A percentile compares a stretch with the other conserved stretches of the same genome.
Evolutionary conservation across 352 stramenopile genomes (phyloP).

Genomic region (Globisporangium radiosum): DNA sequence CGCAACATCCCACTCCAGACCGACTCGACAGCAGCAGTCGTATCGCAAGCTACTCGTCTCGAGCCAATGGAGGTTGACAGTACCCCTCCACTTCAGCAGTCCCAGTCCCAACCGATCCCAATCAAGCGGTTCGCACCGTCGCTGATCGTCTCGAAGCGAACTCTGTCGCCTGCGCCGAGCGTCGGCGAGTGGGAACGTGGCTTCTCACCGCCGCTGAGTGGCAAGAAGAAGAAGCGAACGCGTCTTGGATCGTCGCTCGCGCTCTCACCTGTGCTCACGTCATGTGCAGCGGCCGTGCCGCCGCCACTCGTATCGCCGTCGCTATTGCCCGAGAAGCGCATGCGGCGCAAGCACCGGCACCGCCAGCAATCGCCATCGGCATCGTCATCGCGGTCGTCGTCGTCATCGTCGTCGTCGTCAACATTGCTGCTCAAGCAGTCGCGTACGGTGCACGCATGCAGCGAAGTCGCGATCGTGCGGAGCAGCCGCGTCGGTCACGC

Average conservation of each 20-base stretch:
- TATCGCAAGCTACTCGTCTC: no score
- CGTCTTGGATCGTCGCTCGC: slow-evolving; percentile 32
- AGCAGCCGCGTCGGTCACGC: no score
- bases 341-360: slow-evolving; percentile 20
- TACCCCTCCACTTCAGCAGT: no score
- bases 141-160: slow-evolving; percentile 15
- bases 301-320: slow-evolving; percentile 17
- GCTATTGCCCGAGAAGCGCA: slow-evolving; percentile 23
- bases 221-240: slow-evolving; percentile 62
- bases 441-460: no score
- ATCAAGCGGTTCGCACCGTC: slow-evolving; percentile 8
- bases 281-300: no score
- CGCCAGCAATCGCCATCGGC: slow-evolving; percentile 10
- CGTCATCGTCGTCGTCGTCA: no score
- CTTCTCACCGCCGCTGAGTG: slow-evolving; percentile 19
- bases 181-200: slow-evolving; percentile 29
- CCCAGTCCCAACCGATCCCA: slow-evolving; percentile 2
- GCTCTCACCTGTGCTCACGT: slow-evolving; percentile 16
- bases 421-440: no score
- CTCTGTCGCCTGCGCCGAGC: slow-evolving; percentile 14
- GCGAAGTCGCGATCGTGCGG: no score
- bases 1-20: slow-evolving; percentile 34
- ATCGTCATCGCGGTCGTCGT: no score
- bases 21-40: slow-evolving; percentile 6
- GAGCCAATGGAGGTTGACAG: no score